Base-by-base conservation (phyloP, 306 rosid species). In the Sophora flavescens region DNA sequence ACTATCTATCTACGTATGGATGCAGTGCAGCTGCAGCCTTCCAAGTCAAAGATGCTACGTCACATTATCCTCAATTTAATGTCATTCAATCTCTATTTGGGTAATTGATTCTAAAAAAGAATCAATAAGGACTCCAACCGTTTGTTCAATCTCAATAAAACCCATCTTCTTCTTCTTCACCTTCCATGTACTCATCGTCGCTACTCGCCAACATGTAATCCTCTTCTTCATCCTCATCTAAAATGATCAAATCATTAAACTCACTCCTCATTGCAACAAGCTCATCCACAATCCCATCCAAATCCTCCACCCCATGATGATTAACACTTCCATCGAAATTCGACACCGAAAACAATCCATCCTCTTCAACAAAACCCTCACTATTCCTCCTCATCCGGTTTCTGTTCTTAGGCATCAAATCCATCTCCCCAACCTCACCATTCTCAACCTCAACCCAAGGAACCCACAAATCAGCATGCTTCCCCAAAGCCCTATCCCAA, bases 381-480 rank as follows among this genome's bases (percentile, higher is more conserved):
- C 66, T 65, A 15, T 69, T 74, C 14, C 63, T 68, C 65, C 78
- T 47, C 39, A 4, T 35, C 22, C 22, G 22, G 5, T 0, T 71
- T 32, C 9, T 74, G 42, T 18, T 78, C 68, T 60, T 83, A 0
- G 90, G 89, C 62, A 81, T 57, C 69, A 92, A 83, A 80, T 90
- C 93, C 58, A 38, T 68, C 57, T 84, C 89, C 1, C 75, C 39
- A 64, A 91, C 70, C 42, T 89, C 81, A n/a, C 97, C 98, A 80
- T 86, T 90, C 79, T 92, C 93, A 22, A 95, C 96, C 16, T 50
- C 89, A 62, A 44, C 36, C 98, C 98, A 95, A n/a, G 97, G 90
- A 13, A 95, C 78, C 98, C 98, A 95, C 70, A 95, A 84, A 81
- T 95, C 97, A 0, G 96, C 96, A 7, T 89, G 86, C 74, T 81